A percentile compares a stretch with the other conserved stretches of the same genome.
Evolutionary conservation across 208 protist species (phyloP).

Genomic region (Acanthamoeba castellanii): DNA sequence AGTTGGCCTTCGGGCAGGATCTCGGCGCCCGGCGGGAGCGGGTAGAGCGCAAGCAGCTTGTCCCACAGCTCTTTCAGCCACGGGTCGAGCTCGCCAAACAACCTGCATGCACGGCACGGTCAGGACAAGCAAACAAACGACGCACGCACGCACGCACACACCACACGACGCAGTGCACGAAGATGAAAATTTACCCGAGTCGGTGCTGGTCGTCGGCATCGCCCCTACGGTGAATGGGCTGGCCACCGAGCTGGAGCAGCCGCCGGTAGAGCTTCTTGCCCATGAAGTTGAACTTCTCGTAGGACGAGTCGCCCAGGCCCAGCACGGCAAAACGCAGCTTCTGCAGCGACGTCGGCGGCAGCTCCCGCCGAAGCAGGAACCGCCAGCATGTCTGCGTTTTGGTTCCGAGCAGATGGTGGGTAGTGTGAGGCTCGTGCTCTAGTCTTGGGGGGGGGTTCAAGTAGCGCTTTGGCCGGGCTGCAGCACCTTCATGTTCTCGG

Average conservation of each 20-base stretch:
- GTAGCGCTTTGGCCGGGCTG: too few species aligned
- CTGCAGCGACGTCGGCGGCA: constrained; percentile 82
- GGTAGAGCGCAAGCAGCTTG: constrained; percentile 13
- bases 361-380: constrained; percentile 85
- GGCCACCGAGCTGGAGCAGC: constrained; percentile 84
- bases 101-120: neutral
- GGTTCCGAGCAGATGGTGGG: too few species aligned
- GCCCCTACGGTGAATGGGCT: constrained; percentile 77
- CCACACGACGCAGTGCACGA: neutral
- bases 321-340: constrained; percentile 85
- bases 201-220: constrained; percentile 89
- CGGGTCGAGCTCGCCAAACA: constrained; percentile 81
- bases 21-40: neutral
- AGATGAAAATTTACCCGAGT: constrained; percentile 63
- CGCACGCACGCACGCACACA: neutral
- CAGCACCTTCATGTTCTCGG: constrained; percentile 89
- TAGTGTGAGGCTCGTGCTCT: too few species aligned
- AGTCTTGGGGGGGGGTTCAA: neutral
- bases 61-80: constrained; percentile 83
- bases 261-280: constrained; percentile 86
- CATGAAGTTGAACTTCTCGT: constrained; percentile 87
- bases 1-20: neutral
- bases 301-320: constrained; percentile 89
- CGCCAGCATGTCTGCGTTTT: constrained; percentile 85
- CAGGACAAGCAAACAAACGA: neutral